A percentile compares a stretch with the other conserved stretches of the same genome.
These are phyloP conservation scores for Ogataea kodamae DNA, from an alignment of 805 yeast species.

Conservation along the genomic window DNA sequence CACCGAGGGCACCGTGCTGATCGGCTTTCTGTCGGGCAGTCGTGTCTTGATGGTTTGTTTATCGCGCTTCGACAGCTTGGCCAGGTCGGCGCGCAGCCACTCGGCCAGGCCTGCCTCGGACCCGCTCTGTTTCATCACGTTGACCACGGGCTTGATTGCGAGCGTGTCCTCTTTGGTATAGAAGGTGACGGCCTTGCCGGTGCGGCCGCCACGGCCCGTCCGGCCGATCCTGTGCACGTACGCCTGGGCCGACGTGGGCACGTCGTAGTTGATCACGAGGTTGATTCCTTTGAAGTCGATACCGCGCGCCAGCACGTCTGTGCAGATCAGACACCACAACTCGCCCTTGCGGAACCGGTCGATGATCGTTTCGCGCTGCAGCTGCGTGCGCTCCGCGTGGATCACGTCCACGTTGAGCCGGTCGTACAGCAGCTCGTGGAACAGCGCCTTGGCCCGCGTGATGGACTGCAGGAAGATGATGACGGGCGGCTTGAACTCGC, in stretches of 20 bases:
- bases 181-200: conserved; percentile 85
- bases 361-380: conserved; percentile 81
- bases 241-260: conserved; percentile 89
- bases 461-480: conserved; percentile 89
- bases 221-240: conserved; percentile 98
- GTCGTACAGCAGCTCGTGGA: conserved; percentile 89
- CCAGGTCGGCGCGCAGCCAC: conserved; percentile 72
- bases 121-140: conserved; percentile 95
- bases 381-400: conserved; percentile 89
- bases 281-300: conserved; percentile 96
- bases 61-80: conserved; percentile 60
- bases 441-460: conserved; percentile 89
- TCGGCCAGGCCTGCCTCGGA: conserved; percentile 55
- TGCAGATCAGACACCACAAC: conserved; percentile 92
- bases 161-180: conserved; percentile 85
- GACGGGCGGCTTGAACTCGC: conserved; percentile 89
- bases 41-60: conserved; percentile 57
- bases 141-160: conserved; percentile 77
- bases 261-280: conserved; percentile 92
- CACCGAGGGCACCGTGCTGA: conserved; percentile 78
- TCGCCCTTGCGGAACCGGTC: conserved; percentile 86
- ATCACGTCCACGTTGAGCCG: conserved; percentile 91
- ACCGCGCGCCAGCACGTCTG: conserved; percentile 96
- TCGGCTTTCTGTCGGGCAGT: conserved; percentile 62
- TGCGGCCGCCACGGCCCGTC: conserved; percentile 92